Conservation (phyloP, 225 moss, liverwort and hornwort genomes). For the Sphagnum contortum region DNA sequence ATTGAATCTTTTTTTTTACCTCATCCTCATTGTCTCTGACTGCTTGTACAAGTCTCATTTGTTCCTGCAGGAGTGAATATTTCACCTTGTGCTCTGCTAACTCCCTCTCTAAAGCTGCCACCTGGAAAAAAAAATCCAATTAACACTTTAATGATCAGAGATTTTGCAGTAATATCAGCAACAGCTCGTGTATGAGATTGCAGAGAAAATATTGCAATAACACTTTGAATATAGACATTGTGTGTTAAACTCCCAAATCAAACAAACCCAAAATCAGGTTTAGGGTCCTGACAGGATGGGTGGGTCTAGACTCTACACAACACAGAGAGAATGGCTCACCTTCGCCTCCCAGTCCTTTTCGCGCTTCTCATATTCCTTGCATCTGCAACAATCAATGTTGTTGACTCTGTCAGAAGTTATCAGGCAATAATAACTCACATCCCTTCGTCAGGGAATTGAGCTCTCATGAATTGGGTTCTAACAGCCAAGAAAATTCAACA, state of each 20-base stretch:
- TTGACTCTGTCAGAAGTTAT: too few relatives aligned
- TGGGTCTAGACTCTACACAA: too few relatives aligned
- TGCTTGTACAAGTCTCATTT: slow-evolving; percentile 6
- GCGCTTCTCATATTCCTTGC: slow-evolving; percentile 19
- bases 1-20: neutral
- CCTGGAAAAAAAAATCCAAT: slow-evolving; percentile 4
- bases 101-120: slow-evolving; percentile 20
- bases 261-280: neutral
- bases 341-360: slow-evolving; percentile 22
- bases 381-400: slow-evolving; percentile 7
- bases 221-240: neutral
- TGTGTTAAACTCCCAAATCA: neutral
- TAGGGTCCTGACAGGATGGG: neutral
- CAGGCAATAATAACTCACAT: too few relatives aligned
- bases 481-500: neutral
- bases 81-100: slow-evolving; percentile 16
- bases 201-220: neutral
- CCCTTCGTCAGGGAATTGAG: too few relatives aligned
- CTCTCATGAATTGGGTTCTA: too few relatives aligned
- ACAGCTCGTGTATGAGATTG: too few relatives aligned
- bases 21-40: slow-evolving; percentile 1
- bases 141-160: neutral
- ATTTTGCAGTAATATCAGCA: neutral
- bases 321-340: neutral
- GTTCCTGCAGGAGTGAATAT: slow-evolving; percentile 8